Evolutionary conservation across 1,284 basidiomycete genomes (phyloP), one percentile per base, ranked within the genome.

Genomic region (Cutaneotrichosporon arboriforme): DNA sequence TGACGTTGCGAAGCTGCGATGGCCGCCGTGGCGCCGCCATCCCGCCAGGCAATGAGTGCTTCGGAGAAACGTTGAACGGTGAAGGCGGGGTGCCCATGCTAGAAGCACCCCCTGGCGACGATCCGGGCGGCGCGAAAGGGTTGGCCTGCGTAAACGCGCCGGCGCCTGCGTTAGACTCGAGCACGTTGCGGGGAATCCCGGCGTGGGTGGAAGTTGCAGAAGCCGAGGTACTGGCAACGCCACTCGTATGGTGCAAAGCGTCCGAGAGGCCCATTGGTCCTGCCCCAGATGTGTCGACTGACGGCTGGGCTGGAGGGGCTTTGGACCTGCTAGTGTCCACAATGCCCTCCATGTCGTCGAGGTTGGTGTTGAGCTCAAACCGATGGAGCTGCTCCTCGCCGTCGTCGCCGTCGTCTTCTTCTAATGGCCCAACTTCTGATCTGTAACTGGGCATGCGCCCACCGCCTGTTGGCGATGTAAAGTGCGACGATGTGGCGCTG

Each of bases 271-370:
- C 51, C 58, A 67, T 58, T 17, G 45, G 40, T 1, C 45, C 35
- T 4, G 26, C 45, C 5, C 13, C 41, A 20, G 21, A 4, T 15
- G 41, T 20, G 7, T 20, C 21, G 14, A 43, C n/a, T 10, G 41
- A 26, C 13, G 14, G 21, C 41, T 22, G 20, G 3, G 41, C 20
- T 4, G 4, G n/a, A 3, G 41, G 21, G 7, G 12, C 14, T 3
- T 61, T 61, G 21, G 70, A 74, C 18, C 65, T 71, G 13, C 61
- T 76, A 17, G 76, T 72, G 70, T 90, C 80, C 60, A 94, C 79
- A 68, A 94, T 89, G 26, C 87, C 90, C 45, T 88, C 86, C 80
- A 96, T 89, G 54, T 84, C 78, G 31, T 86, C 81, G 39, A 93
- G 77, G 61, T 93, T 83, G 46, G 84, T 85, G 73, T 93, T 88